Conservation (phyloP, 257 asterid genomes). For the Penstemon newberryi region DNA sequence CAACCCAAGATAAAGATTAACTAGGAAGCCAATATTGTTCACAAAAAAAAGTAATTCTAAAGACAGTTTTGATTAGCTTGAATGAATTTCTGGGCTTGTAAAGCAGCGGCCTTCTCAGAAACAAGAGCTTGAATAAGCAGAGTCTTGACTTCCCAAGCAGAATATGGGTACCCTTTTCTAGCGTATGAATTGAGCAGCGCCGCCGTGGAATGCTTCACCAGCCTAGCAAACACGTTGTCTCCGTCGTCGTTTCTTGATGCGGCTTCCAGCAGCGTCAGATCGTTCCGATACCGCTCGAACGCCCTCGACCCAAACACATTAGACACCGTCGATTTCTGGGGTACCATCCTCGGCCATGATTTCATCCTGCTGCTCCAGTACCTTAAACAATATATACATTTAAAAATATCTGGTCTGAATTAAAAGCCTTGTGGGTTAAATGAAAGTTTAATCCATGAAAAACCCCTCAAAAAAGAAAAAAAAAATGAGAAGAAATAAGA, state of each 20-base stretch:
- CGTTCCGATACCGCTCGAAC: constrained; percentile 59
- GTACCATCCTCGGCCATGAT: constrained; percentile 89
- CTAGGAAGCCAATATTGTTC: no score
- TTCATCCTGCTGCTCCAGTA: constrained; percentile 84
- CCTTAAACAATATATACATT: constrained; percentile 30
- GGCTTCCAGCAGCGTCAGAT: constrained; percentile 72
- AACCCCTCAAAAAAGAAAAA: constrained; percentile 5
- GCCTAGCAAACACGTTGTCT: constrained; percentile 44
- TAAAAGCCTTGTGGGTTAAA: no score
- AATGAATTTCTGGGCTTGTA: constrained; percentile 55
- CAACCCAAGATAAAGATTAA: no score
- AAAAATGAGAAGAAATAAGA: neutral
- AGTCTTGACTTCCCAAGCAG: constrained; percentile 90
- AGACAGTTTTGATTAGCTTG: constrained; percentile 65
- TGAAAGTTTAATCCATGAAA: no score
- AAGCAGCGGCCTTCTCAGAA: constrained; percentile 59
- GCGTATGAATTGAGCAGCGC: constrained; percentile 84
- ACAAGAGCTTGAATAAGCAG: constrained; percentile 71
- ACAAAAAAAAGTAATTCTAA: neutral
- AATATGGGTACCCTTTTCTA: constrained; percentile 64
- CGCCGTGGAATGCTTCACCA: constrained; percentile 77
- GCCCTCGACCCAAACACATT: constrained; percentile 80
- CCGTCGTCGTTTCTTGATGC: constrained; percentile 50
- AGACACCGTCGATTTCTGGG: constrained; percentile 62
- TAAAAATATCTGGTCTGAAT: neutral